Base-by-base conservation (phyloP, 1,284 basidiomycete genomes). In the Trichosporon coremiiforme region DNA sequence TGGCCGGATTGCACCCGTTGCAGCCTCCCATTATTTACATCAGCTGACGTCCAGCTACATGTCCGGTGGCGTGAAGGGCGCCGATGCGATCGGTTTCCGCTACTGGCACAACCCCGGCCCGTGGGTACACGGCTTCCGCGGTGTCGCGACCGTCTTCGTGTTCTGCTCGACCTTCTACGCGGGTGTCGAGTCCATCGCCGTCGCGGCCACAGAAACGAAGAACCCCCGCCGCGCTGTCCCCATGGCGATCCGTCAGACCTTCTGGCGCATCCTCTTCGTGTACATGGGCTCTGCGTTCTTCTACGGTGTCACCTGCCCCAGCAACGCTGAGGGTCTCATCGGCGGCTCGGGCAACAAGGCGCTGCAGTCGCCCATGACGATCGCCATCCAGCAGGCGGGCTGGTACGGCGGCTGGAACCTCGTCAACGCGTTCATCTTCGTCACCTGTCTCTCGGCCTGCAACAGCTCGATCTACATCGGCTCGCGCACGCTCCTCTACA, bases 291-390 rank as follows among this genome's bases (percentile, higher is more conserved):
- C 83, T 50, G 81, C 82, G 41, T 81, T 87, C 66, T 84, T 93
- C 73, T 91, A 94, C 72, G 92, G 92, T 64, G 83, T 94, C 29
- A 87, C 94, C 68, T 91, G 93, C 9, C 89, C 91, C 1, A 90
- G 88, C 50, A 89, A 87, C 78, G 85, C 90, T 69, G 76, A 83
- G 0, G 81, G 86, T 20, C 87, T 94, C 33, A 82, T 87, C 71
- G 86, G 74, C 68, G 77, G 87, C 33, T 8, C 7, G 22, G 89
- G 87, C 45, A 38, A 65, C 31, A 50, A 62, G 20, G 92, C 92
- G 62, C 87, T 89, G 9, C 88, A 88, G 12, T 92, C 90, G n/a
- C 92, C 92, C 0, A 94, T 93, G 82, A 92, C 94, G 70, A 91
- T 94, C 74, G 92, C 81, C 60, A 82, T 82, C 73, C 78, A 87